phyloP scores from a whole-genome alignment of 495 filamentous ascomycete species.

The Xylaria intraflava region DNA sequence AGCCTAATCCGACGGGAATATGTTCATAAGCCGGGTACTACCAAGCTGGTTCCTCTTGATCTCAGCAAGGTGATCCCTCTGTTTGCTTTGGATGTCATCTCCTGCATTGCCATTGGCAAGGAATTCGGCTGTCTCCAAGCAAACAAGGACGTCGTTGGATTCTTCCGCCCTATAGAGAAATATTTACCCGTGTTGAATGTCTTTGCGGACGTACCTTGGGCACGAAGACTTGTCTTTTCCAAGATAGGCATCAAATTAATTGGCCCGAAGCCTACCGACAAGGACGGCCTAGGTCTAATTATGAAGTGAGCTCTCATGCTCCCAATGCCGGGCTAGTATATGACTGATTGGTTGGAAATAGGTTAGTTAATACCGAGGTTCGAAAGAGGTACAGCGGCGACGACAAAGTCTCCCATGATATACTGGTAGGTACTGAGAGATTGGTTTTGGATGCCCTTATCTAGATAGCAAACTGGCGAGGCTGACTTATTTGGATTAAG shows the following conservation, averaged over 20 bases:
- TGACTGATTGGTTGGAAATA: neutral
- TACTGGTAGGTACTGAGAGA: slow-evolving; percentile 30
- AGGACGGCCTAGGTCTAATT: slow-evolving; percentile 44
- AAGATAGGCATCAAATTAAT: slow-evolving; percentile 46
- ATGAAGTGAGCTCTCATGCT: slow-evolving; percentile 31
- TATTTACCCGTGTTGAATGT: slow-evolving; percentile 43
- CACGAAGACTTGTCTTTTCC: slow-evolving; percentile 48
- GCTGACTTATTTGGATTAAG: neutral
- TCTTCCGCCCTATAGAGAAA: slow-evolving; percentile 48
- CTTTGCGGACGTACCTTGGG: slow-evolving; percentile 46
- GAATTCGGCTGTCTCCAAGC: slow-evolving; percentile 56
- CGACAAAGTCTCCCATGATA: slow-evolving; percentile 24
- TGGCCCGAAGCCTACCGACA: slow-evolving; percentile 50
- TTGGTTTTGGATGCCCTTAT: slow-evolving; percentile 4
- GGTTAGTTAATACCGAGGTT: slow-evolving; percentile 35
- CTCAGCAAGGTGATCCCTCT: slow-evolving; percentile 32
- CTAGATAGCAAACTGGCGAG: slow-evolving; percentile 18
- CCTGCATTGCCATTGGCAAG: slow-evolving; percentile 55
- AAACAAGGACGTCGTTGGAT: slow-evolving; percentile 50
- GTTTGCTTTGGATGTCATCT: slow-evolving; percentile 60
- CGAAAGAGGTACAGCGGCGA: slow-evolving; percentile 24
- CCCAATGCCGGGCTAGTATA: neutral
- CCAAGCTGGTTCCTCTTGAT: slow-evolving; percentile 28
- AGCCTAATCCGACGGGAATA: slow-evolving; percentile 31
- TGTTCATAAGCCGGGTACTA: slow-evolving; percentile 4